Base-by-base conservation (phyloP, 768 basidiomycete genomes). In the Leucocoprinus sp. region DNA sequence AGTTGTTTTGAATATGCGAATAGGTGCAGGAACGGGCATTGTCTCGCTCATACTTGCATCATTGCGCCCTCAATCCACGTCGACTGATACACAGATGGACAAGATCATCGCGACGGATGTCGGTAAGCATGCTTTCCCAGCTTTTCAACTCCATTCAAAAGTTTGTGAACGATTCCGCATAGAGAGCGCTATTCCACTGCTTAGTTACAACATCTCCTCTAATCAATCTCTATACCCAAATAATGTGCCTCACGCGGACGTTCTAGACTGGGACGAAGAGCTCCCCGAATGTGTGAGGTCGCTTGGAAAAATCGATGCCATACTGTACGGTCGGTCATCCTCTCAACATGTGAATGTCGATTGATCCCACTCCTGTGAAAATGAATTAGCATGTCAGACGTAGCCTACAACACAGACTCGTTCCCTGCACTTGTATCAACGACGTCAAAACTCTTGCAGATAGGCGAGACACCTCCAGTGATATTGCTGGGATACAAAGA, bases 401-500 rank as follows among this genome's bases (percentile, higher is more conserved):
- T 93, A 6, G 84, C 90, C 1, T 95, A 93, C 67, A 95, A 95
- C 64, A 89, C 87, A 0, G 66, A 80, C 1, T 84, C 89, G 1
- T 96, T 95, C 60, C 77, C 85, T 2, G 70, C 84, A 0, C 76
- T 95, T 31, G 61, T 90, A 14, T 64, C 65, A n/a, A 92, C 89
- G 0, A 64, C 95, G 18, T 62, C 66, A 4, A 57, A 62, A 2
- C 66, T 93, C 4, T 53, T 80, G 18, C 46, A 55, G 50, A 48
- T 68, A 27, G 55, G 57, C 5, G 35, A 60, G 21, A 60, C 58
- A 21, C 59, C 64, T 2, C 65, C 69, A 0, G 53, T 71, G 0
- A 65, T 93, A 2, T 50, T 93, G 6, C 57, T 95, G 39, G 89
- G 88, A 3, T 93, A 93, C 66, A 93, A 95, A 58, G 82, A 93